Evolutionary conservation across 2,329 filamentous ascomycete genomes (phyloP), one percentile per base, ranked within the genome.

Genomic region (Neofusicoccum laricinum): DNA sequence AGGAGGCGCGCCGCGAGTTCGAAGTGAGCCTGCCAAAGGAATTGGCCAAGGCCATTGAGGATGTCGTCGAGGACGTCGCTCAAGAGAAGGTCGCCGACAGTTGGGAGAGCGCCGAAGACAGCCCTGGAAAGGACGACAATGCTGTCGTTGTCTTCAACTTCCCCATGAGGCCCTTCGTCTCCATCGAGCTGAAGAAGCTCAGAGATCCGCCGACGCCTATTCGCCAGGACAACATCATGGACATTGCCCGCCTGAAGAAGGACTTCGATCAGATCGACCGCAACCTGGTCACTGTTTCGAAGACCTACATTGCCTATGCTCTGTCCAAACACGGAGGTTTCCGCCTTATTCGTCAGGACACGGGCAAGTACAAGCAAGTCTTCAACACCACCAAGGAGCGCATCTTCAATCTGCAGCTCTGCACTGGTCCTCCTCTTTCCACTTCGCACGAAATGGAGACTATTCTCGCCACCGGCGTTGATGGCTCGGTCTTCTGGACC

Each of bases 261-360:
- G 93, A 97, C 4, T 98, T 98, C 71, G 95, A 99, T 73, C 95
- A 98, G 79, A 89, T 97, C 67, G 95, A 99, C 74, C 91, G 96
- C 68, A 96, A 93, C 67, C 85, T 99, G 36, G 94, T 94, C 57
- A 90, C 93, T 4, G 93, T 94, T 17, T 94, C 92, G 30, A 89
- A 92, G 73, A 90, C 90, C 66, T 97, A 95, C 79, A 98, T 99
- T 77, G 89, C 92, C 5, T 99, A 98, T 72, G 93, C 92, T 48
- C 91, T 97, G 82, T 91, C 91, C 48, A 97, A 96, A 81, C 92
- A 93, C 69, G 93, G 93, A 58, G 95, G 95, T 53, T 87, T 99
- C 71, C 89, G 94, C 64, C 90, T 99, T 64, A 97, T 99, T 73
- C 88, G 92, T 67, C 95, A 99, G 79, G 92, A 96, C 69, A 93